Evolutionary conservation across 2,329 filamentous ascomycete genomes (phyloP), one percentile per base, ranked within the genome.

Genomic region (Trichoderma semiorbis): DNA sequence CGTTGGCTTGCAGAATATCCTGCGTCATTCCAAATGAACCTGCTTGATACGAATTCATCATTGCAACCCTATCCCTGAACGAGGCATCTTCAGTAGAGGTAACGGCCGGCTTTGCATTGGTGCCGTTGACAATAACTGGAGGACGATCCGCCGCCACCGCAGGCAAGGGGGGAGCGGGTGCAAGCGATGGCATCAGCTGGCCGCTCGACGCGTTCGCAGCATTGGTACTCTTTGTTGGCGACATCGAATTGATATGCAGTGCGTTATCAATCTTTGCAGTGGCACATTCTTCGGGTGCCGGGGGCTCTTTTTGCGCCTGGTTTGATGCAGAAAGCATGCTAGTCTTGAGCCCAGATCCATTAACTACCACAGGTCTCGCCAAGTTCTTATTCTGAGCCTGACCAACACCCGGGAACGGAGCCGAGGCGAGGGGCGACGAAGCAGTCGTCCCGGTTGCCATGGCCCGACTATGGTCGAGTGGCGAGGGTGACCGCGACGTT

Each of bases 401-500:
- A 18, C 39, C 43, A n/a, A 34, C 66, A 16, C 79, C 79, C 1
- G 81, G 73, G 60, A 84, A 84, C 1, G 84, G 78, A 0, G 79
- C 79, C 3, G 75, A 55, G n/a, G 77, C 75, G n/a, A 84, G 75
- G 2, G 85, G 80, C 0, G 82, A 79, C 1, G 83, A 81, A 53
- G 80, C 80, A 50, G 21, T 43, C 26, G 80, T 82, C 5, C 81
- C 83, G 0, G 80, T 75, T 0, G 85, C 84, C 36, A 83, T 82
- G 1, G 83, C 82, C 62, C 86, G 83, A 57, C 80, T 78, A 72
- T 88, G 86, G 4, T 86, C 85, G 2, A 87, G 78, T 0, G 88
- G 87, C 4, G 88, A 90, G 14, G 87, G 87, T 6, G 88, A 89
- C 16, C 87, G 83, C 2, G 87, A 89, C 2, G 84, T 84, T 47